A percentile compares a stretch with the other conserved stretches of the same genome.
Conservation (phyloP, 495 filamentous ascomycete genomes). For the Neurospora tetraspora region DNA sequence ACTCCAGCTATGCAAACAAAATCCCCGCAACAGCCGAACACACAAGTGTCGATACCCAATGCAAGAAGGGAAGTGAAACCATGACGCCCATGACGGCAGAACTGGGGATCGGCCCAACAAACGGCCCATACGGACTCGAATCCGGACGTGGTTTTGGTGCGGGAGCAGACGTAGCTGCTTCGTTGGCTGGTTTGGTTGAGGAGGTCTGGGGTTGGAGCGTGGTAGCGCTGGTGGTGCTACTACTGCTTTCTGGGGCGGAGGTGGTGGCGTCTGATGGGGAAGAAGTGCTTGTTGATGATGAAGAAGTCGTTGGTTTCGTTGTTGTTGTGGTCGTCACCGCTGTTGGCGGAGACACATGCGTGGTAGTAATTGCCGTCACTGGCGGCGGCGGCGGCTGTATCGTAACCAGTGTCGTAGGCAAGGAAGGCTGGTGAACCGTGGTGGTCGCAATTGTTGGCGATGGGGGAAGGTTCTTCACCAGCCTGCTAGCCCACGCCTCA, state of each 20-base stretch:
- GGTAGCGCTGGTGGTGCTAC: not conserved
- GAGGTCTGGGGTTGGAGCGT: not conserved
- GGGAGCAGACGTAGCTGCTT: not conserved
- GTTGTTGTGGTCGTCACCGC: not conserved
- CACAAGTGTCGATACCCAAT: not conserved
- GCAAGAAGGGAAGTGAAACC: not conserved
- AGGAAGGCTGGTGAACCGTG: not conserved
- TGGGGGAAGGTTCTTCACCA: conserved; percentile 8
- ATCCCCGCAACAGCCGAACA: not conserved
- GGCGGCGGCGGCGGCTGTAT: conserved; percentile 1
- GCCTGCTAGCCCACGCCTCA: conserved; percentile 13
- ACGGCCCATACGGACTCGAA: not conserved
- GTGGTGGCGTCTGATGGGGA: not conserved
- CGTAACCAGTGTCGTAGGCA: not conserved
- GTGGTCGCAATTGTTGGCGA: conserved; percentile 1
- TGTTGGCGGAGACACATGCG: not conserved
- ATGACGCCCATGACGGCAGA: not conserved
- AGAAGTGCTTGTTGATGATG: not conserved
- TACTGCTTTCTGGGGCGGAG: not conserved
- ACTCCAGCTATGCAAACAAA: not conserved
- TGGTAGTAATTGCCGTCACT: not conserved
- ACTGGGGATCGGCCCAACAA: not conserved
- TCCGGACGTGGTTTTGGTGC: not conserved
- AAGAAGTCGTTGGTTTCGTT: not conserved
- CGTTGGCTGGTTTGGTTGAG: not conserved